These are phyloP conservation scores for Phytophthora melonis DNA, from an alignment of 352 stramenopile genomes.

Conservation along the genomic window DNA sequence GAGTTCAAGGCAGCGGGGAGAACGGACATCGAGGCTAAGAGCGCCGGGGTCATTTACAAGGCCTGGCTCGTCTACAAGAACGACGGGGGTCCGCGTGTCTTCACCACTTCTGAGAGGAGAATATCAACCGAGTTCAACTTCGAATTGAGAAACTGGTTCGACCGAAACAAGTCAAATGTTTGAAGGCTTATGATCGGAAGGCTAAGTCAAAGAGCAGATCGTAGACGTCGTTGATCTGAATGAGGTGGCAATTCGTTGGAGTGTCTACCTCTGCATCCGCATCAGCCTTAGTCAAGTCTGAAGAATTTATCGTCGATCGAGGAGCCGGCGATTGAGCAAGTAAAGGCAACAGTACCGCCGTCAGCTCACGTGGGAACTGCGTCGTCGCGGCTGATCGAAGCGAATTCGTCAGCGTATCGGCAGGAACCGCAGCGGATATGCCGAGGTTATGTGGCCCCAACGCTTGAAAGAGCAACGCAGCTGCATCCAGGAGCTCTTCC, in stretches of 20 bases:
- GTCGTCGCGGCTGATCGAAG: constrained; percentile 26
- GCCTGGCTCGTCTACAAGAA: too few relatives aligned
- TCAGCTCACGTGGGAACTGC: constrained; percentile 28
- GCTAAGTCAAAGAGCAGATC: constrained; percentile 26
- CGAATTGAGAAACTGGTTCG: too few relatives aligned
- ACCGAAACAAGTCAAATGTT: too few relatives aligned
- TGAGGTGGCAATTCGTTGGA: background rate
- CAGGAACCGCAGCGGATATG: background rate
- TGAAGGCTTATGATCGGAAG: background rate
- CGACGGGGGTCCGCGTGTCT: too few relatives aligned
- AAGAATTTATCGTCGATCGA: background rate
- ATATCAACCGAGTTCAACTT: too few relatives aligned
- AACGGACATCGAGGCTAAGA: too few relatives aligned
- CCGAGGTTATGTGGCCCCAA: constrained; percentile 5
- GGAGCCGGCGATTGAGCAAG: constrained; percentile 5
- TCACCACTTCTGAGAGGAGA: background rate
- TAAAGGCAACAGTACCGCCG: constrained; percentile 7
- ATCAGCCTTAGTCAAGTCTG: background rate
- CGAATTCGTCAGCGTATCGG: constrained; percentile 10
- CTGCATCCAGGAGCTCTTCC: constrained; percentile 36
- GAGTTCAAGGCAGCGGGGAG: too few relatives aligned
- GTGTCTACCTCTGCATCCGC: background rate
- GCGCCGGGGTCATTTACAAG: too few relatives aligned
- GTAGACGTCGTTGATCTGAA: constrained; percentile 27
- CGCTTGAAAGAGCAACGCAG: constrained; percentile 29